Base-by-base conservation (phyloP, 2,329 filamentous ascomycete species). In the Aspergillus alliaceus region DNA sequence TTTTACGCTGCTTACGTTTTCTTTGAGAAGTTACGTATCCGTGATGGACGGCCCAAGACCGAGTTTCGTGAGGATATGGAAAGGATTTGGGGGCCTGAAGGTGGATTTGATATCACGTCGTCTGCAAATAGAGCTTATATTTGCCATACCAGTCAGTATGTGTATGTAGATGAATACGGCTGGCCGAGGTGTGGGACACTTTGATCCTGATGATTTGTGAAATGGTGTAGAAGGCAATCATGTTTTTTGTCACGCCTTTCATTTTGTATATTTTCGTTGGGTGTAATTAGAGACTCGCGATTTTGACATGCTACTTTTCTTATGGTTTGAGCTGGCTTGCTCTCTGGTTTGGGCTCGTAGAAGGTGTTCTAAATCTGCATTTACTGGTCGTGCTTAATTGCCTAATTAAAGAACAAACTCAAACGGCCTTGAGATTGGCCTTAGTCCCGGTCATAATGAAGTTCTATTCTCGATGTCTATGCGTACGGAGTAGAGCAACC, bases 21-120 rank as follows among this genome's bases (percentile, higher is more conserved):
- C 67, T 86, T 86, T 63, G 83, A 87, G 72, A 86, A 86, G 73
- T 60, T 81, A 62, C 72, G 83, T 15, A 69, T 86, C 53, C 76
- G 76, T 64, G 74, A 82, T 52, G 71, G 73, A 0, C 84, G 82
- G 68, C 72, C 78, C 44, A 86, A 86, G 73, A 76, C 69, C 18
- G 77, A 80, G 65, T 77, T 79, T 64, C 72, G 83, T 12, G 50
- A 74, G 59, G 78, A 82, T 56, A 85, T 86, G 81, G 82, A 86
- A 67, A 57, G 62, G 6, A 59, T 64, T 3, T 77, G 72, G 69
- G 58, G 59, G 2, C 9, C 20, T 12, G 20, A 18, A 6, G 61
- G 62, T 2, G 39, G 39, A n/a, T 42, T 42, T 7, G 39, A 25
- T 42, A 42, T 8, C 39, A n/a, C 2, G n/a, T 14, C 20, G 2